These are phyloP conservation scores for Phytopythium montanum DNA, from an alignment of 352 stramenopile species.

Conservation along the genomic window DNA sequence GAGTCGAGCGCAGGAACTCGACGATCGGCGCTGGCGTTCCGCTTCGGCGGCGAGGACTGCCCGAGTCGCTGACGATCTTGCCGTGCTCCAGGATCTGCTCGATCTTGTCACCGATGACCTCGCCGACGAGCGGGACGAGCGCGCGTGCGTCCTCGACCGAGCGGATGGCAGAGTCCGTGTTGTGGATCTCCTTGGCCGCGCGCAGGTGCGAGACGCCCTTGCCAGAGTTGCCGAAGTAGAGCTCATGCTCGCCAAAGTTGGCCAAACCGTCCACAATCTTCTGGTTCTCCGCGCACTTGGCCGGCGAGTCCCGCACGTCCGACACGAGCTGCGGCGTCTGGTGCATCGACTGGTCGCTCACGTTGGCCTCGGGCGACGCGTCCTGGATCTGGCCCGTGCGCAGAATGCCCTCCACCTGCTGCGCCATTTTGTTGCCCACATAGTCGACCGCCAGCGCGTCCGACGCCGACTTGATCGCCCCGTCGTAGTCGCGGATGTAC, in stretches of 20 bases:
- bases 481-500: constrained; percentile 47
- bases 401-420: constrained; percentile 60
- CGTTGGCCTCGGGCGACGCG: constrained; percentile 36
- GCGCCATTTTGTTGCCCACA: constrained; percentile 54
- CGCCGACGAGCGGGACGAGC: constrained; percentile 49
- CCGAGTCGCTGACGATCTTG: constrained; percentile 49
- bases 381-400: constrained; percentile 50
- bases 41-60: constrained; percentile 27
- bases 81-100: constrained; percentile 71
- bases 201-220: constrained; percentile 71
- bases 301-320: constrained; percentile 35
- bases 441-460: constrained; percentile 42
- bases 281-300: constrained; percentile 60
- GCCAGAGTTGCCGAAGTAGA: constrained; percentile 65
- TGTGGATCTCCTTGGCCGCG: constrained; percentile 59
- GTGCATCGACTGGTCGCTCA: constrained; percentile 42
- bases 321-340: constrained; percentile 38
- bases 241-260: constrained; percentile 67
- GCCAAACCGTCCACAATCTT: constrained; percentile 56
- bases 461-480: constrained; percentile 36
- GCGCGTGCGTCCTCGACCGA: constrained; percentile 42
- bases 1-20: constrained; percentile 50
- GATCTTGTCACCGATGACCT: constrained; percentile 77
- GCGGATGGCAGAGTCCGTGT: constrained; percentile 40
- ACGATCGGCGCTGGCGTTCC: constrained; percentile 68